Evolutionary conservation across 805 yeast species (phyloP), one percentile per base, ranked within the genome.

Genomic region (Saccharomycodes ludwigii): DNA sequence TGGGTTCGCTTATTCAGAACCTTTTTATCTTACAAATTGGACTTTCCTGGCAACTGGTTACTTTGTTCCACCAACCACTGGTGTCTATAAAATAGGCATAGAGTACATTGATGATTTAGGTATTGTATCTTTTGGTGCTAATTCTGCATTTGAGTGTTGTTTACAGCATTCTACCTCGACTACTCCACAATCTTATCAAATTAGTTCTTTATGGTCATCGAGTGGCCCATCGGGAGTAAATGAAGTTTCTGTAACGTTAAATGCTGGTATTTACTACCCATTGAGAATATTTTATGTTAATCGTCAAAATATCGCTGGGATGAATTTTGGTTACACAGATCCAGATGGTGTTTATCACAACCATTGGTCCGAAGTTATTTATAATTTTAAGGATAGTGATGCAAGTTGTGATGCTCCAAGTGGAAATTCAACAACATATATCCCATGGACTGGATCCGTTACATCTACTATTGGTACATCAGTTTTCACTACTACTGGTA

Each of bases 91-190:
- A 1, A 44, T 57, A 32, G 20, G 33, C 6, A 31, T 56, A 18
- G 26, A 27, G 4, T 24, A 30, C 7, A 44, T 48, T 27, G 62
- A 59, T 40, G 62, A 58, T 37, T 39, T 42, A 17, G 51, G 42
- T 14, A 49, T 49, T 41, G 53, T 61, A 27, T 45, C 42, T 27
- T 37, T 52, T 32, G 59, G 58, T 27, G 41, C 39, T 14, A 49
- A 50, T 9, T 47, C 42, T 33, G 55, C 56, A 6, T 50, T 60
- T 16, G 48, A 48, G 18, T 63, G 69, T 41, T 52, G 64, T 41
- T 37, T 43, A 25, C 18, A 30, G 10, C 21, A 18, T n/a, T n/a
- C n/a, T n/a, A n/a, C n/a, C n/a, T n/a, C n/a, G n/a, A n/a, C 19
- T 18, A 10, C 20, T 5, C 11, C 6, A 10, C 10, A 17, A 6